Conservation (phyloP, 345 rosid genomes). For the Hibiscus tridactylites region DNA sequence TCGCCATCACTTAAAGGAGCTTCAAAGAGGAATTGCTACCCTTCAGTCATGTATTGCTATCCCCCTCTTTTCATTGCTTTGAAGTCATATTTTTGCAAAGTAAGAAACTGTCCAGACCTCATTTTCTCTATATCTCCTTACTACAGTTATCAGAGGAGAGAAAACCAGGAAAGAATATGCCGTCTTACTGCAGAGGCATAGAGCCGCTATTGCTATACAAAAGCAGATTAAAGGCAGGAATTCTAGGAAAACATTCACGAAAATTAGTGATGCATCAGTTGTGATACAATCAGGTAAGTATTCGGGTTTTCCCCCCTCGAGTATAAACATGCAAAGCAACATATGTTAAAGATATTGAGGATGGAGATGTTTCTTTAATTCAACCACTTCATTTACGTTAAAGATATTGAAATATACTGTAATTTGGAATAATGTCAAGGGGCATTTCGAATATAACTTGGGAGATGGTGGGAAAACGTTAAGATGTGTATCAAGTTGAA, state of each 20-base stretch:
- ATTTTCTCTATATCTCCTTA: conserved; percentile 15
- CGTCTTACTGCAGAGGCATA: conserved; percentile 47
- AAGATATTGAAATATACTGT: neutral
- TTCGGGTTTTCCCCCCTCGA: neutral
- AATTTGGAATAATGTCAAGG: neutral
- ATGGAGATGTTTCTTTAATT: neutral
- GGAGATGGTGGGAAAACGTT: neutral
- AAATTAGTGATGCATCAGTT: conserved; percentile 45
- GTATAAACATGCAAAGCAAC: too few relatives aligned
- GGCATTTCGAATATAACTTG: neutral
- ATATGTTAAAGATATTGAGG: neutral
- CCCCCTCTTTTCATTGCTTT: neutral
- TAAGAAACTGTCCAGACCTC: neutral
- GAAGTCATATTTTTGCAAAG: neutral
- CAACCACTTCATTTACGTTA: neutral
- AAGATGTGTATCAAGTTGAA: neutral
- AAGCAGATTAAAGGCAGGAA: conserved; percentile 50
- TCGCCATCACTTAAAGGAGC: conserved; percentile 51
- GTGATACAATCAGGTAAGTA: conserved; percentile 70
- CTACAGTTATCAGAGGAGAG: conserved; percentile 74
- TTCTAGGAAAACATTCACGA: conserved; percentile 34
- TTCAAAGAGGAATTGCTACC: conserved; percentile 51
- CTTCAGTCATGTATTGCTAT: conserved; percentile 76
- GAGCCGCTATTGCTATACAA: conserved; percentile 83
- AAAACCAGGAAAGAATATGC: conserved; percentile 61